Conservation (phyloP, 108 stramenopile genomes). For the Pseudonitzschia multistriata region DNA sequence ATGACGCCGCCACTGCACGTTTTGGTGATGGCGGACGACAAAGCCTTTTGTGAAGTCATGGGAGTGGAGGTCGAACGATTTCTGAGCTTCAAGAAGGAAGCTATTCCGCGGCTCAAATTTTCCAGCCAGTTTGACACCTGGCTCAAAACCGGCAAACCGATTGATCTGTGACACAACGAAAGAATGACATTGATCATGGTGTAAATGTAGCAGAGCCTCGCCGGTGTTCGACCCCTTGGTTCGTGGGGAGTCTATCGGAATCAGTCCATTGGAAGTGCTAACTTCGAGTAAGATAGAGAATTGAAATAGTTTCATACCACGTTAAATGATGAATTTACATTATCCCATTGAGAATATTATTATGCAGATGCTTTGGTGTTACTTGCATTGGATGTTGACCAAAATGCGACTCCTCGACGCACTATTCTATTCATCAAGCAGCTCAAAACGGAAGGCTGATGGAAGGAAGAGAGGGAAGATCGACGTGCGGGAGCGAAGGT, state of each 20-base stretch:
- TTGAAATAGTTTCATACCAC: no score
- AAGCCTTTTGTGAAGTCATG: conserved; percentile 59
- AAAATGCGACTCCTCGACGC: background rate
- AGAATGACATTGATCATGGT: no score
- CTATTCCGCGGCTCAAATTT: conserved; percentile 76
- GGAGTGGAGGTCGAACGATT: conserved; percentile 49
- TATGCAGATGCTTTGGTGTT: no score
- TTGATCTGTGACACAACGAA: conserved; percentile 32
- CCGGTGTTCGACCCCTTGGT: no score
- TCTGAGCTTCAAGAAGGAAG: conserved; percentile 47
- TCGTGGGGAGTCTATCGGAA: no score
- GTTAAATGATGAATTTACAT: no score
- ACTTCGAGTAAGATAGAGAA: no score
- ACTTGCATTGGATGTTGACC: no score
- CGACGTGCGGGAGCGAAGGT: conserved; percentile 41
- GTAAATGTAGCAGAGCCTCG: no score
- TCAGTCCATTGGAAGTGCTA: no score
- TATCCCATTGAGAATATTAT: no score
- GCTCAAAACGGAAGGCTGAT: conserved; percentile 25
- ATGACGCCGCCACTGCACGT: conserved; percentile 61
- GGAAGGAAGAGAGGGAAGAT: conserved; percentile 27
- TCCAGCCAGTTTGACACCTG: conserved; percentile 75
- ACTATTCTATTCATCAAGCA: background rate
- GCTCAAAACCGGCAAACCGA: conserved; percentile 77
- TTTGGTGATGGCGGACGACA: conserved; percentile 61